Evolutionary conservation across 2,329 filamentous ascomycete species (phyloP).

Genomic region (Phyllosticta citriasiana): DNA sequence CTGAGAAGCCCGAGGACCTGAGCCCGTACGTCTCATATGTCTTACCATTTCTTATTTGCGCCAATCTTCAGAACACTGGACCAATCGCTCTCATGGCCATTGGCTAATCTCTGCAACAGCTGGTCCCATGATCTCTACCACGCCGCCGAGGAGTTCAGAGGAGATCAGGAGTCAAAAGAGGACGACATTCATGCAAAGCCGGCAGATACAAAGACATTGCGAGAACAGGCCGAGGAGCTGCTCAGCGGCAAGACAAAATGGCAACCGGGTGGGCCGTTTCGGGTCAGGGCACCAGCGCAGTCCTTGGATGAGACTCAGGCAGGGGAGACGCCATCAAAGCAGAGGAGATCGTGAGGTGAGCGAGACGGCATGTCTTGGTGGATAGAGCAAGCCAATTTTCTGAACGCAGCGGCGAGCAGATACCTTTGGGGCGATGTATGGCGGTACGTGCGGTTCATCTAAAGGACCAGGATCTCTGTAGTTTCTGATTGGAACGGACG

Average conservation of each 20-base stretch:
- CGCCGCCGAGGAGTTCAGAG: conserved; percentile 37
- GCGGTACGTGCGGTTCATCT: neutral
- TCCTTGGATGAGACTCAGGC: neutral
- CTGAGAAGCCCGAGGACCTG: conserved; percentile 54
- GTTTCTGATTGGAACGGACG: neutral
- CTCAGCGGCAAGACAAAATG: conserved; percentile 25
- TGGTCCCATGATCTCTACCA: conserved; percentile 55
- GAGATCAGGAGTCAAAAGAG: conserved; percentile 30
- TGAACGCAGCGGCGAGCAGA: conserved; percentile 18
- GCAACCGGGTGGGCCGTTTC: conserved; percentile 17
- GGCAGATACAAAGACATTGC: conserved; percentile 17
- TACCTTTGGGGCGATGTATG: neutral
- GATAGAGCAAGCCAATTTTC: neutral
- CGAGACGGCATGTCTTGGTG: neutral
- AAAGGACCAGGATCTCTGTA: neutral
- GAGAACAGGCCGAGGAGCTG: conserved; percentile 13
- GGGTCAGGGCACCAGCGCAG: neutral
- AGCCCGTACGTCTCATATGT: conserved; percentile 37
- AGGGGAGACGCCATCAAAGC: neutral
- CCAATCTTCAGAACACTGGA: neutral
- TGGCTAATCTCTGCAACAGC: conserved; percentile 20
- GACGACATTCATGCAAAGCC: conserved; percentile 9
- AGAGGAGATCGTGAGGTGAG: neutral
- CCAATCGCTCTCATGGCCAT: neutral
- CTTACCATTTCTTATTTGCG: neutral